Base-by-base conservation (phyloP, 139 green algal species). In the Micractinium sp. region DNA sequence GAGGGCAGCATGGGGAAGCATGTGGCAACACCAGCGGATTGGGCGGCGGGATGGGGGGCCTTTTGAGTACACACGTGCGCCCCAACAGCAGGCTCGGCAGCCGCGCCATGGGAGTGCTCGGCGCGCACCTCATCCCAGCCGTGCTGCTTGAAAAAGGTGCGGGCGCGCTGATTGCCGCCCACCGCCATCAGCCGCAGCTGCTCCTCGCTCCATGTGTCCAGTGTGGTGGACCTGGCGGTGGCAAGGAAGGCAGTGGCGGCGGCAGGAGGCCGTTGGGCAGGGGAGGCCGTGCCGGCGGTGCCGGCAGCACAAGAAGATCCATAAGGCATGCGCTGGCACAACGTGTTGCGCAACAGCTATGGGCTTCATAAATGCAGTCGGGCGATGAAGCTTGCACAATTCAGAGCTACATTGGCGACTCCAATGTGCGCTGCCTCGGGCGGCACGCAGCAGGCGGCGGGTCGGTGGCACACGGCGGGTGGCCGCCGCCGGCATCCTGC, bases 141-240 rank as follows among this genome's bases (percentile, higher is more conserved):
- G 92, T 99, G 98, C 93, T 99, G 96, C 92, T 98, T 99, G 94
- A 99, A 99, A 90, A 98, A 99, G 47, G 94, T 93, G 27, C 96
- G 92, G 0, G 95, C 98, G 0, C 96, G 91, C 56, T 94, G 90
- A 90, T 99, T 99, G 69, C 98, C 98, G 14, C 96, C 96, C 36
- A 96, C 93, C 3, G 94, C 93, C 94, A 98, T 97, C 53, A 99
- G 90, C 94, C 96, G 94, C n/a, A 99, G 93, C 93, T 99, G 98
- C 3, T 99, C 97, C 31, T 96, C 92, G 0, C 94, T 97, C 98
- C 98, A 99, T 0, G 95, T 95, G 93, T 99, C 97, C 67, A 99
- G 92, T 0, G 95, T 99, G 53, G 97, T 98, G 15, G 96, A 99
- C 87, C 93, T 96, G 89, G 77, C 47, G 47, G 47, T 5, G 47